phyloP scores from a whole-genome alignment of 495 filamentous ascomycete species.

The Lindgomyces ingoldianus region DNA sequence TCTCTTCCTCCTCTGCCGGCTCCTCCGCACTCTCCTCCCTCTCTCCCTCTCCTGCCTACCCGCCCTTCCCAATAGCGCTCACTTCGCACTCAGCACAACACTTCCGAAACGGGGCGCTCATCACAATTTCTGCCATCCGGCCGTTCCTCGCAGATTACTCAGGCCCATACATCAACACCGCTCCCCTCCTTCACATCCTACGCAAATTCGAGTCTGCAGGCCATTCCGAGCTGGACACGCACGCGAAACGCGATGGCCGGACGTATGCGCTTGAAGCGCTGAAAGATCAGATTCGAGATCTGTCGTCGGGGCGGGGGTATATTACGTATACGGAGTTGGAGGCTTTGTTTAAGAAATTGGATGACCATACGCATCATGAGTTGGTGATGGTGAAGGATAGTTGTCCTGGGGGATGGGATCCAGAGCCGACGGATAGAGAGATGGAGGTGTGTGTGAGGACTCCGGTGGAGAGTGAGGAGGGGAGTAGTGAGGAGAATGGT shows the following conservation, averaged over 20 bases:
- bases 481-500: not conserved
- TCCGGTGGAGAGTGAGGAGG: not conserved
- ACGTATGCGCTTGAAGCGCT: not conserved
- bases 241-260: not conserved
- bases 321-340: not conserved
- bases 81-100: not conserved
- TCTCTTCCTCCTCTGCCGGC: not conserved
- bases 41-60: not conserved
- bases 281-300: not conserved
- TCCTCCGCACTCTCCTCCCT: not conserved
- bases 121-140: not conserved
- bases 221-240: not conserved
- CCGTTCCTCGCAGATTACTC: not conserved
- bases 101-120: not conserved
- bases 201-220: no score
- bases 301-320: not conserved
- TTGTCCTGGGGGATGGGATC: not conserved
- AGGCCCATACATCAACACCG: not conserved
- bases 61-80: not conserved
- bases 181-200: no score
- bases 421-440: not conserved
- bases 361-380: not conserved
- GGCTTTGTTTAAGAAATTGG: not conserved
- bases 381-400: not conserved
- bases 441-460: not conserved